Percentiles rank a stretch among this genome's conserved stretches.
Conservation (phyloP, 164 flowering plant species). For the Aristolochia contorta region DNA sequence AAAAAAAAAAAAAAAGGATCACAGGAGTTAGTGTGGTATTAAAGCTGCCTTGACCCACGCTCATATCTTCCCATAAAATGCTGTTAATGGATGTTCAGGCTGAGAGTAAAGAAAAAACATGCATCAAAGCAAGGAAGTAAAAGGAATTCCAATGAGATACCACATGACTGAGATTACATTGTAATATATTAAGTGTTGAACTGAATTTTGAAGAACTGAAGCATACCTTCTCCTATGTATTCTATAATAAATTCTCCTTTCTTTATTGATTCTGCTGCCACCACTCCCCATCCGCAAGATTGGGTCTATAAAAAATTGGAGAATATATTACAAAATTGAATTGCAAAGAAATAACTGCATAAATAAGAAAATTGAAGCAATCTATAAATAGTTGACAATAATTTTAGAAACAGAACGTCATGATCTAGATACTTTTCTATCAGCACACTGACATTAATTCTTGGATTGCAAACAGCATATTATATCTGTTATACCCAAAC, state of each 20-base stretch:
- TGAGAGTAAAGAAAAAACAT: neutral
- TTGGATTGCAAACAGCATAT: too few relatives aligned
- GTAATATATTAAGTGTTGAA: neutral
- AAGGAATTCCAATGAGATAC: neutral
- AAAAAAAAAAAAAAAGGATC: slow-evolving; percentile 6
- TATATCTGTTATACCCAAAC: too few relatives aligned
- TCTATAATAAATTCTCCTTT: slow-evolving; percentile 82
- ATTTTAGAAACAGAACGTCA: too few relatives aligned
- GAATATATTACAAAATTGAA: too few relatives aligned
- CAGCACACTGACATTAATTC: too few relatives aligned
- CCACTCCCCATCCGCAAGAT: slow-evolving; percentile 96
- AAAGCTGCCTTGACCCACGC: too few relatives aligned
- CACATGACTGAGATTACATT: too few relatives aligned
- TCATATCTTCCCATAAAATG: neutral
- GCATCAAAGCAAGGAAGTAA: neutral
- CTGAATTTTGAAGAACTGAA: neutral
- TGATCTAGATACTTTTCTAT: too few relatives aligned
- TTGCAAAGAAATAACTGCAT: too few relatives aligned
- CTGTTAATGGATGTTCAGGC: neutral
- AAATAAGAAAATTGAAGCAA: too few relatives aligned
- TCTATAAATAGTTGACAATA: too few relatives aligned
- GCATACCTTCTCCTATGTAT: slow-evolving; percentile 94
- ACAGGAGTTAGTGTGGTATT: too few relatives aligned
- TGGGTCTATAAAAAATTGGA: slow-evolving; percentile 47
- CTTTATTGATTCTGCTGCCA: slow-evolving; percentile 66